Evolutionary conservation across 1,139 yeast genomes (phyloP), one percentile per base, ranked within the genome.

Genomic region (Geotrichum carabidarum): DNA sequence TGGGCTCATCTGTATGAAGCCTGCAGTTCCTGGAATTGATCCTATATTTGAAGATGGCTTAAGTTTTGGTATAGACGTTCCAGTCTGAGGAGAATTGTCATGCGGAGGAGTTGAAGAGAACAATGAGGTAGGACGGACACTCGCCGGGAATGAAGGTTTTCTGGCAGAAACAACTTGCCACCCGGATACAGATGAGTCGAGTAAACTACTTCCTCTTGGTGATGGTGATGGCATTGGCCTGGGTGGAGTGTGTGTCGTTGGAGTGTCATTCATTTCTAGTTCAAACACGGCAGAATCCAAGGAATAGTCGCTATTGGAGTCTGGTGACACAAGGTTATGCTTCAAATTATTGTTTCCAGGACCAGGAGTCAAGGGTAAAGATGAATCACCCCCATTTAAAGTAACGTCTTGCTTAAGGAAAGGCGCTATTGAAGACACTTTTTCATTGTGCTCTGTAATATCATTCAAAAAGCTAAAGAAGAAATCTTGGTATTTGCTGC

Each of bases 121-220:
- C 17, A 34, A 17, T 8, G 38, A 9, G 2, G 35, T 30, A n/a
- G 54, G 41, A 11, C 43, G 42, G n/a, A 48, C 22, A 2, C 50
- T n/a, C 9, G 49, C 12, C 8, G 54, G 40, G 27, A 54, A 54
- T 11, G 54, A 54, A 4, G 51, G 46, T 44, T 54, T 54, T 14
- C 57, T 36, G 32, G 38, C 30, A 6, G 47, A 34, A 32, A 54
- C 57, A 9, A 46, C 50, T 12, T 54, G 48, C 57, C 57, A 54
- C 8, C 54, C 51, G 8, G 54, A 31, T 11, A 18, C 40, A 8
- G 48, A 2, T 17, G 18, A 14, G 6, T 44, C 51, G 8, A 31
- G 22, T 6, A 34, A 7, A 18, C 42, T 12, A 8, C 15, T 31
- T 15, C 14, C 9, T 17, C 36, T 44, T 2, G 54, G 54, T 8